phyloP scores from a whole-genome alignment of 2,329 filamentous ascomycete genomes.

The Bisporella sp. region DNA sequence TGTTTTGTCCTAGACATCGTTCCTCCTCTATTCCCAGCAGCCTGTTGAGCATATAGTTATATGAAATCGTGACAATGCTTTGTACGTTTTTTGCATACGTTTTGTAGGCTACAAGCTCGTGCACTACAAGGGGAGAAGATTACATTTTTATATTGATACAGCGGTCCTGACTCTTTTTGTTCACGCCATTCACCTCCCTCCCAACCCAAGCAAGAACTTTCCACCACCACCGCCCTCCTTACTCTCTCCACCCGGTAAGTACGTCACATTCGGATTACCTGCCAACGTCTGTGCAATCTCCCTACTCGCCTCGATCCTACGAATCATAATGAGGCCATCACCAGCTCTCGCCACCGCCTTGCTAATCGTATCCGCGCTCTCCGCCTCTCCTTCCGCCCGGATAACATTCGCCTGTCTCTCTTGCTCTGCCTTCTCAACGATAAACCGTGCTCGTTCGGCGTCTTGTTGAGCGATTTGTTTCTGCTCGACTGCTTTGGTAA shows the following conservation, averaged over 20 bases:
- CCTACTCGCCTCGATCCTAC: constrained; percentile 92
- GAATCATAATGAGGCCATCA: constrained; percentile 89
- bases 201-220: constrained; percentile 61
- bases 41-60: too few species aligned
- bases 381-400: constrained; percentile 93
- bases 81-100: too few species aligned
- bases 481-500: constrained; percentile 97
- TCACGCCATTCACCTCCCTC: constrained; percentile 23
- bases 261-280: constrained; percentile 90
- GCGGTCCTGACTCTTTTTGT: constrained; percentile 4
- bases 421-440: constrained; percentile 98
- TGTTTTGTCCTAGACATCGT: too few species aligned
- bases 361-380: constrained; percentile 91
- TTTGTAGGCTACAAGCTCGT: too few species aligned
- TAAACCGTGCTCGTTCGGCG: constrained; percentile 92
- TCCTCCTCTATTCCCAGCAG: too few species aligned
- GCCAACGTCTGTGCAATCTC: constrained; percentile 91
- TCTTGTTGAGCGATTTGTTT: constrained; percentile 99
- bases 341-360: constrained; percentile 90
- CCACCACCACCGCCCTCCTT: constrained; percentile 43
- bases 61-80: too few species aligned
- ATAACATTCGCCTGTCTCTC: constrained; percentile 98
- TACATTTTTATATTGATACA: constrained; percentile 7
- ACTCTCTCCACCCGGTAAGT: constrained; percentile 74
- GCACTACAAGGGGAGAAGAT: constrained; percentile 1